Conservation (phyloP, 129 eudicot genomes). For the Deinandra increscens region DNA sequence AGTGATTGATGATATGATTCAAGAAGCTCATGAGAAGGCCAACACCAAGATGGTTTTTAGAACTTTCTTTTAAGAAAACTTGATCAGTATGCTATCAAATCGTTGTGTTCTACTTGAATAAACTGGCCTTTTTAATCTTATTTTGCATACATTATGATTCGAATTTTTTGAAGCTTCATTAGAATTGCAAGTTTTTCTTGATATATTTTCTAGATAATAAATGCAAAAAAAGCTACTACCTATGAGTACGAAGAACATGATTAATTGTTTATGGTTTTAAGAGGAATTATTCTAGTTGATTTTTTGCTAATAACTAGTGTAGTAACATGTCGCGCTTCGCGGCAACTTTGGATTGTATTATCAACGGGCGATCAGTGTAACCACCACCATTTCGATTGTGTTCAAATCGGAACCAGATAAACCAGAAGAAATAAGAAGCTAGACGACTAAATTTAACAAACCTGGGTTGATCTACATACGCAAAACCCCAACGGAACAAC, state of each 20-base stretch:
- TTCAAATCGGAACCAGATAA: too few species aligned
- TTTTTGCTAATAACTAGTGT: too few species aligned
- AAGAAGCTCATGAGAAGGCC: background rate
- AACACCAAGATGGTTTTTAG: background rate
- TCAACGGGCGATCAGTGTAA: too few species aligned
- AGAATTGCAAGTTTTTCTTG: background rate
- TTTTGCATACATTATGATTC: background rate
- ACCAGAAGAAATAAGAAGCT: too few species aligned
- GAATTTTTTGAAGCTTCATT: background rate
- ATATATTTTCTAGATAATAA: background rate
- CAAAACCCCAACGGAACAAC: too few species aligned
- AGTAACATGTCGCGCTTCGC: too few species aligned
- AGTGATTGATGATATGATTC: background rate
- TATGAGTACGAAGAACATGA: background rate
- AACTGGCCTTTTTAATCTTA: background rate
- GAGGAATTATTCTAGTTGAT: background rate
- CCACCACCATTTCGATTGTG: too few species aligned
- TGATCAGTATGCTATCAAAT: background rate
- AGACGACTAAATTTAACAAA: too few species aligned
- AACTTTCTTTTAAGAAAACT: slow-evolving; percentile 3
- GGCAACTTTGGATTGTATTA: too few species aligned
- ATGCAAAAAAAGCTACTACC: background rate
- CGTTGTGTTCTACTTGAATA: slow-evolving; percentile 1
- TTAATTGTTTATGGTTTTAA: background rate
- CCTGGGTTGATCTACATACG: too few species aligned